phyloP scores from a whole-genome alignment of 352 stramenopile genomes.

The Saprolegnia parasitica region DNA sequence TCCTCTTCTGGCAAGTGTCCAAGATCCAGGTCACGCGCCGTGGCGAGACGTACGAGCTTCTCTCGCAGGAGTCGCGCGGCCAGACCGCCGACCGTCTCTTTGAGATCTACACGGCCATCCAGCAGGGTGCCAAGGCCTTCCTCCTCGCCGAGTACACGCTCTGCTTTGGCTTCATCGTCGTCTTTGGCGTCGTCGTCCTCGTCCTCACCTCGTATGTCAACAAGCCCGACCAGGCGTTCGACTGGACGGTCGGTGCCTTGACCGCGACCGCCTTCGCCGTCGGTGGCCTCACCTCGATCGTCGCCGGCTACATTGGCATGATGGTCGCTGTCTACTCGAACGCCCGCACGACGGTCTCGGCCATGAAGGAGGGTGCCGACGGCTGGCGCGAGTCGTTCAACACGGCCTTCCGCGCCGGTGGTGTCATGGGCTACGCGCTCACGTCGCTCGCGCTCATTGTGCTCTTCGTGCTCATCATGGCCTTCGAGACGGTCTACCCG shows the following conservation, averaged over 20 bases:
- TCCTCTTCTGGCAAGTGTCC: conserved; percentile 85
- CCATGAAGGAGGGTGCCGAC: conserved; percentile 89
- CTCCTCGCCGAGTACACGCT: conserved; percentile 97
- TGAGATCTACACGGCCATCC: conserved; percentile 95
- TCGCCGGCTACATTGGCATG: conserved; percentile 98
- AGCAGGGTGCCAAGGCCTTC: conserved; percentile 97
- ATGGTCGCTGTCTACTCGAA: conserved; percentile 99
- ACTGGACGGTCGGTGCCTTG: conserved; percentile 89
- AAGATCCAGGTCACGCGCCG: conserved; percentile 85
- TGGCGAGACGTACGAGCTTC: conserved; percentile 74
- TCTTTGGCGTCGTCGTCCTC: conserved; percentile 84
- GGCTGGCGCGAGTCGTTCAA: conserved; percentile 97
- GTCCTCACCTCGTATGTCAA: conserved; percentile 90
- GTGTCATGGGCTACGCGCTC: conserved; percentile 99
- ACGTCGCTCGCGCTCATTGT: conserved; percentile 96
- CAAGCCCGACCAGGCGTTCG: conserved; percentile 73
- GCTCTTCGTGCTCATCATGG: conserved; percentile 94
- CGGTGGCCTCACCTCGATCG: conserved; percentile 96
- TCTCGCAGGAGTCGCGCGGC: conserved; percentile 66
- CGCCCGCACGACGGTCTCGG: conserved; percentile 96
- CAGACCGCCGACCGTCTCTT: conserved; percentile 82
- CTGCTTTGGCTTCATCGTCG: conserved; percentile 95
- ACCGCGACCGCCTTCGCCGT: conserved; percentile 97
- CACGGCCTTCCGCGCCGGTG: conserved; percentile 96
- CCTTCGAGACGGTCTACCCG: conserved; percentile 91